Conservation (phyloP, 345 rosid species). For the Turritis glabra region DNA sequence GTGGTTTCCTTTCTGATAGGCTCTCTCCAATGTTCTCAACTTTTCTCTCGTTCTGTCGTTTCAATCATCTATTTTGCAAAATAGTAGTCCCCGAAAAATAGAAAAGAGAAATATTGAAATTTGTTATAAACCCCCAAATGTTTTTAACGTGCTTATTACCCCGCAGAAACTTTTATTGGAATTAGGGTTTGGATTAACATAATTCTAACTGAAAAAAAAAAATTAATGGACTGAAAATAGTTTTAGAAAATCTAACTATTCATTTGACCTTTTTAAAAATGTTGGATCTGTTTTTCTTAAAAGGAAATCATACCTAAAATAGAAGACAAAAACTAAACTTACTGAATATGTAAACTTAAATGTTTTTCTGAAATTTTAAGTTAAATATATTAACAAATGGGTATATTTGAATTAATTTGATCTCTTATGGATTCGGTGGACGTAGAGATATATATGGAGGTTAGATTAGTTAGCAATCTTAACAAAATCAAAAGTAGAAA, state of each 20-base stretch:
- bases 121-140: background rate
- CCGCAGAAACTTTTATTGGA: background rate
- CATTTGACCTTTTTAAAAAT: too few relatives aligned
- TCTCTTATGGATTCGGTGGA: background rate
- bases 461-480: background rate
- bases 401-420: too few relatives aligned
- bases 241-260: background rate
- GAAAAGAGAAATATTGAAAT: background rate
- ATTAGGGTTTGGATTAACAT: background rate
- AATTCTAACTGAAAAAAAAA: background rate
- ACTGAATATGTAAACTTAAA: too few relatives aligned
- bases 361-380: too few relatives aligned
- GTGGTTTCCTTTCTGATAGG: slow-evolving; percentile 22
- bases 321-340: background rate
- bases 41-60: slow-evolving; percentile 23
- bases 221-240: background rate
- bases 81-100: background rate
- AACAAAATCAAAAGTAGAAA: slow-evolving; percentile 1
- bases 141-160: background rate
- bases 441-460: background rate
- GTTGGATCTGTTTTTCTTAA: background rate
- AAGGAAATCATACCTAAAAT: too few relatives aligned
- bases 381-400: too few relatives aligned
- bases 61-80: slow-evolving; percentile 1
- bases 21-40: slow-evolving; percentile 25